These are phyloP conservation scores for Carex pumila DNA, from an alignment of 176 grass and related monocot species.

Conservation along the genomic window DNA sequence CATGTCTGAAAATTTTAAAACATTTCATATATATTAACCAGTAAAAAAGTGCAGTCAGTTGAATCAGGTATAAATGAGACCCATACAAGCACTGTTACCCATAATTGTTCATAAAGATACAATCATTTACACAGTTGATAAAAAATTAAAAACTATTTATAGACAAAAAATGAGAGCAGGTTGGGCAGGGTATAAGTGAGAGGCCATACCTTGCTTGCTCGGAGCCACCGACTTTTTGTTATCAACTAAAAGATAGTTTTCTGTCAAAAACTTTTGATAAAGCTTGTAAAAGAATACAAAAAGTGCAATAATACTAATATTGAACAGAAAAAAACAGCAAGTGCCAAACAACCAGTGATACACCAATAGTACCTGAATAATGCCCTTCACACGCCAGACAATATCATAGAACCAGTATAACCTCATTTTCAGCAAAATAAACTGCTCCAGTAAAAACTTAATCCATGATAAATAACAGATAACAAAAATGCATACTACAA, in stretches of 20 bases:
- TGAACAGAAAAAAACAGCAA: background rate
- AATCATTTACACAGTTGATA: background rate
- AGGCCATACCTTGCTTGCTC: background rate
- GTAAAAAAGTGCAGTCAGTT: background rate
- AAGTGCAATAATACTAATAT: background rate
- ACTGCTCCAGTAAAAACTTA: background rate
- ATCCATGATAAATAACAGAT: background rate
- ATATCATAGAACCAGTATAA: no score
- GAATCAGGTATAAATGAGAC: background rate
- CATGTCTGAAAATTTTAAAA: background rate
- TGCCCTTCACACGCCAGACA: slow-evolving; percentile 48
- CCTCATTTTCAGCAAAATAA: background rate
- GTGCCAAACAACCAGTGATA: background rate
- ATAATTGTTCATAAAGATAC: slow-evolving; percentile 5
- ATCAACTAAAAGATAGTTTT: background rate
- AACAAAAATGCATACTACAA: background rate
- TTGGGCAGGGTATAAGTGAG: background rate
- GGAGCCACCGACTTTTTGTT: background rate
- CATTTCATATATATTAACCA: background rate
- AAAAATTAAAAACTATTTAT: background rate
- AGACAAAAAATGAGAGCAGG: background rate
- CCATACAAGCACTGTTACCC: slow-evolving; percentile 18
- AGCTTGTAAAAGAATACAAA: background rate
- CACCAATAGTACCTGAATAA: slow-evolving; percentile 56
- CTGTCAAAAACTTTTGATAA: background rate